These are phyloP conservation scores for Eragrostis tef DNA, from an alignment of 202 grass and related monocot genomes.

Conservation along the genomic window DNA sequence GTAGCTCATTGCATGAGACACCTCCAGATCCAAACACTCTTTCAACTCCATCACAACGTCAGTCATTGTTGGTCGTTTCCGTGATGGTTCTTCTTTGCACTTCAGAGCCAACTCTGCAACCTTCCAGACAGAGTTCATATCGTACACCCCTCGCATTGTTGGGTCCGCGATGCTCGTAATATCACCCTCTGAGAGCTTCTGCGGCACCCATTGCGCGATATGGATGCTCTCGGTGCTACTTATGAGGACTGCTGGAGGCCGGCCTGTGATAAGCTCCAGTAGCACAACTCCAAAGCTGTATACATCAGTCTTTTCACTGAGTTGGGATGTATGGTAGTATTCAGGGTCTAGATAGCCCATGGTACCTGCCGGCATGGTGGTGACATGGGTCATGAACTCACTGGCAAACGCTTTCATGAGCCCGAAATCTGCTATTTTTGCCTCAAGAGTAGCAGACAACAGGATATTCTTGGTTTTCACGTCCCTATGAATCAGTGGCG, in stretches of 20 bases:
- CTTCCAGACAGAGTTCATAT: constrained; percentile 62
- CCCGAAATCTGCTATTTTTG: constrained; percentile 77
- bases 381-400: constrained; percentile 45
- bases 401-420: constrained; percentile 54
- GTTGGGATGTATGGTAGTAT: constrained; percentile 52
- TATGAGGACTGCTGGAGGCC: constrained; percentile 13
- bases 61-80: constrained; percentile 48
- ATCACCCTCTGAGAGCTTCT: constrained; percentile 62
- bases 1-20: not conserved
- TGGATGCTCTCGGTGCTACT: constrained; percentile 37
- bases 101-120: constrained; percentile 49
- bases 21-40: constrained; percentile 52
- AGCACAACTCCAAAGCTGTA: constrained; percentile 49
- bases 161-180: constrained; percentile 60
- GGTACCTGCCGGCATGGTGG: constrained; percentile 65
- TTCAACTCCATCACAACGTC: constrained; percentile 52
- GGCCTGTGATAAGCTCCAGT: constrained; percentile 49
- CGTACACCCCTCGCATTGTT: constrained; percentile 56
- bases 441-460: constrained; percentile 51
- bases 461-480: constrained; percentile 79
- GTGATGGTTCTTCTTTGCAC: constrained; percentile 46
- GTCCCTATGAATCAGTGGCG: constrained; percentile 73
- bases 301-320: constrained; percentile 53
- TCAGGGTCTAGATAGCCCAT: constrained; percentile 82
- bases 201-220: constrained; percentile 47